phyloP scores from a whole-genome alignment of 208 protist species.

The Zelonia costaricensis region DNA sequence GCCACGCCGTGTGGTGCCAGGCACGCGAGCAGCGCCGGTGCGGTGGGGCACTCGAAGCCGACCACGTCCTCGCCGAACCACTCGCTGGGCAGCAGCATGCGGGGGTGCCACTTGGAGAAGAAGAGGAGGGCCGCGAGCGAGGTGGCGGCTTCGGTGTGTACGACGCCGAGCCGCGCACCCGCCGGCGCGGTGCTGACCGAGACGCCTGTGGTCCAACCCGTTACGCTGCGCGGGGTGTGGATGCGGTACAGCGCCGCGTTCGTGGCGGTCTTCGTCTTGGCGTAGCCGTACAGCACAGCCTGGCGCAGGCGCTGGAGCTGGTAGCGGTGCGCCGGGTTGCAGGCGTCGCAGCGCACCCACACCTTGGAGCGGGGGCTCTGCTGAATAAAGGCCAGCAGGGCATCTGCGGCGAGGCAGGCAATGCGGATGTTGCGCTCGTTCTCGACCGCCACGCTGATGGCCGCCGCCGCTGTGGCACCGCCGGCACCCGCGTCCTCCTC shows the following conservation, averaged over 20 bases:
- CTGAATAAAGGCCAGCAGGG: slow-evolving; percentile 36
- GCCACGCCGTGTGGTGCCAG: slow-evolving; percentile 18
- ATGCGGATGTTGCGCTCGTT: slow-evolving; percentile 33
- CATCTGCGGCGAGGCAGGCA: slow-evolving; percentile 39
- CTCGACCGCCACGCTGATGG: not conserved
- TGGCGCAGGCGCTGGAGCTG: slow-evolving; percentile 55
- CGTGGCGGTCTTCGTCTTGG: slow-evolving; percentile 1
- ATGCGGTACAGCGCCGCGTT: slow-evolving; percentile 9
- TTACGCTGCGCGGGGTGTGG: slow-evolving; percentile 15
- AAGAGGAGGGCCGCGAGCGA: slow-evolving; percentile 51
- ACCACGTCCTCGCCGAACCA: slow-evolving; percentile 86
- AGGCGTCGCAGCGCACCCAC: slow-evolving; percentile 80
- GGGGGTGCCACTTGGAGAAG: slow-evolving; percentile 42
- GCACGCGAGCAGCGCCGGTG: slow-evolving; percentile 29
- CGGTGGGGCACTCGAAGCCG: slow-evolving; percentile 58
- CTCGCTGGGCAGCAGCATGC: slow-evolving; percentile 45
- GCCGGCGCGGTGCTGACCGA: not conserved
- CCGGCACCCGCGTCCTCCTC: slow-evolving; percentile 5
- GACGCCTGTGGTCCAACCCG: not conserved
- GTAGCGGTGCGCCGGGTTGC: slow-evolving; percentile 40
- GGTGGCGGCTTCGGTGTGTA: slow-evolving; percentile 29
- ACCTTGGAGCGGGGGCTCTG: slow-evolving; percentile 33
- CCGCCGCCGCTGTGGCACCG: not conserved
- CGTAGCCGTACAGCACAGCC: slow-evolving; percentile 57
- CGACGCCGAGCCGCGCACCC: not conserved